A percentile compares a stretch with the other conserved stretches of the same genome.
phyloP scores from a whole-genome alignment of 495 filamentous ascomycete species.

The Talaromyces proteolyticus region DNA sequence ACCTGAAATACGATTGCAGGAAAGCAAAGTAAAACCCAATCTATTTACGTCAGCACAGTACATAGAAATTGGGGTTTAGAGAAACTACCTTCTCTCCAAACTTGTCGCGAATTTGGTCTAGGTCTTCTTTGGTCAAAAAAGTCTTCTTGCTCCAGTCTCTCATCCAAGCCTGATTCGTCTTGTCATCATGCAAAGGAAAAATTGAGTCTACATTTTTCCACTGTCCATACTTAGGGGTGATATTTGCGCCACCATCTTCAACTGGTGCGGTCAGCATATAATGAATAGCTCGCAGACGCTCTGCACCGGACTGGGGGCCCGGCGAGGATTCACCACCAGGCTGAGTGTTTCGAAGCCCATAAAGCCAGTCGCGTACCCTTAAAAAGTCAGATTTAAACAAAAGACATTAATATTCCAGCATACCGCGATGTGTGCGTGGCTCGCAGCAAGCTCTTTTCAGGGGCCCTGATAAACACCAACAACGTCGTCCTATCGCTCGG shows the following conservation, averaged over 20 bases:
- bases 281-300: constrained; percentile 79
- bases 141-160: constrained; percentile 81
- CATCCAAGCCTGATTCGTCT: constrained; percentile 87
- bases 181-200: constrained; percentile 83
- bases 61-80: constrained; percentile 4
- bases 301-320: constrained; percentile 74
- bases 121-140: constrained; percentile 67
- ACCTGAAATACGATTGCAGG: constrained; percentile 84
- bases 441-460: constrained; percentile 28
- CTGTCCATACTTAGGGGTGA: constrained; percentile 72
- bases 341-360: constrained; percentile 74
- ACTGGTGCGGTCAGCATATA: constrained; percentile 77
- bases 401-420: constrained; percentile 9
- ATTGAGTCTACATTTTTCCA: constrained; percentile 83
- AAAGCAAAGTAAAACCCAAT: constrained; percentile 97
- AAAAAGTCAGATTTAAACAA: constrained; percentile 1
- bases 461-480: constrained; percentile 75
- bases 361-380: constrained; percentile 93
- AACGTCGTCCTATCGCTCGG: constrained; percentile 71
- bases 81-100: constrained; percentile 86
- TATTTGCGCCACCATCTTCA: constrained; percentile 83
- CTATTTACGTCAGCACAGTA: constrained; percentile 16
- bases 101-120: constrained; percentile 77
- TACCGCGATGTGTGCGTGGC: constrained; percentile 66
- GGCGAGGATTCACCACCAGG: constrained; percentile 64